Conservation (phyloP, 2,329 filamentous ascomycete species). For the Teratosphaeria viscida region DNA sequence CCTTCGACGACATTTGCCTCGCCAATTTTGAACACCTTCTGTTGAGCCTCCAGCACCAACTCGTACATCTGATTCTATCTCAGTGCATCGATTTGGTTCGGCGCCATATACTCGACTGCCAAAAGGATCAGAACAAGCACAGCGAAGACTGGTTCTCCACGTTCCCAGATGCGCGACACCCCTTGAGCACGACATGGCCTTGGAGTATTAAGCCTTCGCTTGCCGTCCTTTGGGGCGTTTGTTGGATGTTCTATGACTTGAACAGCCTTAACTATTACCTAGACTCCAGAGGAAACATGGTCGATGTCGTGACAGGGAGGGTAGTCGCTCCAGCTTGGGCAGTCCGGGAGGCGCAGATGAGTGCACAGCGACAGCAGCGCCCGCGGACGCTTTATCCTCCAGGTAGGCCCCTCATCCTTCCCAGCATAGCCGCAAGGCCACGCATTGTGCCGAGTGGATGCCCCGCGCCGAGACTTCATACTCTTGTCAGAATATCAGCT, state of each 20-base stretch:
- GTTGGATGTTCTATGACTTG: constrained; percentile 26
- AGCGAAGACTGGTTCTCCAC: constrained; percentile 22
- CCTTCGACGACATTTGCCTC: constrained; percentile 25
- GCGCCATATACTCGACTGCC: constrained; percentile 14
- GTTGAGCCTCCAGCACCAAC: constrained; percentile 26
- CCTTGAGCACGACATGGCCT: constrained; percentile 28
- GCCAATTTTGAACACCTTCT: constrained; percentile 37
- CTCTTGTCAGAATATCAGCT: not conserved
- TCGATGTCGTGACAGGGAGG: constrained; percentile 1
- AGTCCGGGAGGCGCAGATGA: not conserved
- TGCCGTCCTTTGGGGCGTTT: constrained; percentile 28
- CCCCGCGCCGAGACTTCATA: not conserved
- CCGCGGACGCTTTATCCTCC: constrained; percentile 2
- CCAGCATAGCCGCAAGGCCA: not conserved
- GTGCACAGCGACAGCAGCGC: not conserved
- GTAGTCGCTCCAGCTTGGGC: not conserved
- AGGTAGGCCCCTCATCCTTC: not conserved
- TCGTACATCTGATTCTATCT: constrained; percentile 19
- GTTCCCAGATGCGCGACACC: constrained; percentile 19
- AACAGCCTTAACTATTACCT: not conserved
- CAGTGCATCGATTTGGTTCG: constrained; percentile 10
- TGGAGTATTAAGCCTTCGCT: constrained; percentile 27
- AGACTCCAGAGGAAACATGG: not conserved
- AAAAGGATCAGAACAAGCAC: constrained; percentile 12
- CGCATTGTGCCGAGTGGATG: not conserved